phyloP scores from a whole-genome alignment of 2,329 filamentous ascomycete species.

The Metarhizium anisopliae region DNA sequence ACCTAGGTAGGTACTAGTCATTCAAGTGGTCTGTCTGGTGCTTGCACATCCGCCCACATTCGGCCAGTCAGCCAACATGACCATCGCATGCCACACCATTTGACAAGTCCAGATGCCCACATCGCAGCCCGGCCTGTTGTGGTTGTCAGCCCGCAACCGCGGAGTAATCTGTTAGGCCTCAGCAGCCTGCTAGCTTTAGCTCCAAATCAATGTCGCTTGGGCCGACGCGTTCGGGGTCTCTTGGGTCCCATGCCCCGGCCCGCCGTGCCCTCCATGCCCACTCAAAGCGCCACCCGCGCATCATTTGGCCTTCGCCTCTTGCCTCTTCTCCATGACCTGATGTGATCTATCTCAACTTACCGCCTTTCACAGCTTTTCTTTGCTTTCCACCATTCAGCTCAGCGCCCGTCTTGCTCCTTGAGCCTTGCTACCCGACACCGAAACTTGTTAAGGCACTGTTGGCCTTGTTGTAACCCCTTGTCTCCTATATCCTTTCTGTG shows the following conservation, averaged over 20 bases:
- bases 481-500: background rate
- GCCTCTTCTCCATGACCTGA: background rate
- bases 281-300: conserved; percentile 1
- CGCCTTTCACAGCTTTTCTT: background rate
- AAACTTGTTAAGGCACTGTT: background rate
- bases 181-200: no score
- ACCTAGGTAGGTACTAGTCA: no score
- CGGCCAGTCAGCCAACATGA: background rate
- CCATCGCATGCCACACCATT: background rate
- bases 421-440: background rate
- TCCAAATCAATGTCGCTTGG: no score
- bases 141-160: no score
- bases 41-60: background rate
- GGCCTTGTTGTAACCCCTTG: background rate
- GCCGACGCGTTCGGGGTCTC: background rate
- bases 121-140: no score
- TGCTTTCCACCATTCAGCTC: background rate
- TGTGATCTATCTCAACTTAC: background rate
- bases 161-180: no score
- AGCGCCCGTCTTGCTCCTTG: background rate
- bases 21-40: no score
- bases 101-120: background rate
- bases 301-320: background rate
- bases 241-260: conserved; percentile 1
- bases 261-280: background rate